Evolutionary conservation across 306 rosid genomes (phyloP).

Genomic region (Vigna hirtella): DNA sequence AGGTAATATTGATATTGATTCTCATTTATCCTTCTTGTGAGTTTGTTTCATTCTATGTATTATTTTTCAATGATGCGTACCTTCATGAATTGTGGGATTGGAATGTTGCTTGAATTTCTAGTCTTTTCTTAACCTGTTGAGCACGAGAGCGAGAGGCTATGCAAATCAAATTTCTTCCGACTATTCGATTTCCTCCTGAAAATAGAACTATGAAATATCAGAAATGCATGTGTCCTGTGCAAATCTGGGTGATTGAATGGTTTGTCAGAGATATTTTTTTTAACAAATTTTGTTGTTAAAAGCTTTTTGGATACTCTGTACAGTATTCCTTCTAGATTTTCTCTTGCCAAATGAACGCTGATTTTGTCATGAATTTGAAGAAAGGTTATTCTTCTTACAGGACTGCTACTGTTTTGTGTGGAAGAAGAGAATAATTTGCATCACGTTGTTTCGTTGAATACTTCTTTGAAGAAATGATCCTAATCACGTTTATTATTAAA

Average conservation of each 20-base stretch:
- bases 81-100: not conserved
- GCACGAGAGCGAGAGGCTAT: not conserved
- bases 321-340: not conserved
- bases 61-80: not conserved
- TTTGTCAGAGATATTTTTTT: too few relatives aligned
- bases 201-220: too few relatives aligned
- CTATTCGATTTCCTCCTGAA: too few relatives aligned
- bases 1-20: not conserved
- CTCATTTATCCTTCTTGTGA: too few relatives aligned
- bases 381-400: not conserved
- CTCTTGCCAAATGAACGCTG: not conserved
- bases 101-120: not conserved
- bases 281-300: too few relatives aligned
- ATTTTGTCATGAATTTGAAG: not conserved
- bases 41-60: too few relatives aligned
- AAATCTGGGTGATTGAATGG: too few relatives aligned
- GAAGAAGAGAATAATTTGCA: not conserved
- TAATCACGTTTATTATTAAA: too few relatives aligned
- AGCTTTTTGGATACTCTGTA: too few relatives aligned
- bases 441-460: not conserved
- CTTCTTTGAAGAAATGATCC: too few relatives aligned
- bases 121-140: not conserved
- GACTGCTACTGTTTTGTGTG: not conserved
- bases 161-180: not conserved
- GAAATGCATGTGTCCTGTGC: too few relatives aligned